These are phyloP conservation scores for Echinochloa phyllopogon DNA, from an alignment of 176 grass and related monocot species.

Conservation along the genomic window DNA sequence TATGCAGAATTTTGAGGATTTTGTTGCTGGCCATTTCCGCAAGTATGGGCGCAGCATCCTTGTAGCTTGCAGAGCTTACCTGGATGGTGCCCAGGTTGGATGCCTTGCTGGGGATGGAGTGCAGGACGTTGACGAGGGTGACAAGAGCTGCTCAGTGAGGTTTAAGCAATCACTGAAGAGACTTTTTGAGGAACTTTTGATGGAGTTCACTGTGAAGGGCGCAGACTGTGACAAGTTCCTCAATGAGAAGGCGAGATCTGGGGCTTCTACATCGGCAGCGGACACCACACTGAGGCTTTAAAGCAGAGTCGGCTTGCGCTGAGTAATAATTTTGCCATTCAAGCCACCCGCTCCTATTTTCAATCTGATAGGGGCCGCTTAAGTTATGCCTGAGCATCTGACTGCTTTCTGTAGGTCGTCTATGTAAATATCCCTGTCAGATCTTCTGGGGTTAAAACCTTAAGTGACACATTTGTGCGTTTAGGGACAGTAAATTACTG, in stretches of 20 bases:
- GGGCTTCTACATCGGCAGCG: constrained; percentile 16
- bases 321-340: constrained; percentile 37
- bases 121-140: constrained; percentile 81
- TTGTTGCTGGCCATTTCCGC: constrained; percentile 74
- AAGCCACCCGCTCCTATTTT: constrained; percentile 5
- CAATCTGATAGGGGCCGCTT: not conserved
- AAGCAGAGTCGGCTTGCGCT: not conserved
- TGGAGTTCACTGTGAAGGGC: constrained; percentile 63
- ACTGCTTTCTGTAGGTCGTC: constrained; percentile 41
- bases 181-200: constrained; percentile 66
- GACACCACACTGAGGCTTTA: constrained; percentile 56
- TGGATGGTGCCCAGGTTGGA: constrained; percentile 86
- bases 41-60: constrained; percentile 66
- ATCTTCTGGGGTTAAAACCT: constrained; percentile 19
- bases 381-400: constrained; percentile 17
- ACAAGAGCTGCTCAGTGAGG: constrained; percentile 67
- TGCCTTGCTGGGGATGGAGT: constrained; percentile 67
- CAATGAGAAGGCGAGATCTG: constrained; percentile 28
- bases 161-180: constrained; percentile 71
- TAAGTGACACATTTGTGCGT: not conserved
- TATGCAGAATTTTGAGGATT: constrained; percentile 81
- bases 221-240: constrained; percentile 66
- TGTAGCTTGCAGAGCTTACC: constrained; percentile 73
- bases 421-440: constrained; percentile 47
- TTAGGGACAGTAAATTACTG: not conserved